Conservation (phyloP, 2,329 filamentous ascomycete species). For the Penicillium sumatraense region DNA sequence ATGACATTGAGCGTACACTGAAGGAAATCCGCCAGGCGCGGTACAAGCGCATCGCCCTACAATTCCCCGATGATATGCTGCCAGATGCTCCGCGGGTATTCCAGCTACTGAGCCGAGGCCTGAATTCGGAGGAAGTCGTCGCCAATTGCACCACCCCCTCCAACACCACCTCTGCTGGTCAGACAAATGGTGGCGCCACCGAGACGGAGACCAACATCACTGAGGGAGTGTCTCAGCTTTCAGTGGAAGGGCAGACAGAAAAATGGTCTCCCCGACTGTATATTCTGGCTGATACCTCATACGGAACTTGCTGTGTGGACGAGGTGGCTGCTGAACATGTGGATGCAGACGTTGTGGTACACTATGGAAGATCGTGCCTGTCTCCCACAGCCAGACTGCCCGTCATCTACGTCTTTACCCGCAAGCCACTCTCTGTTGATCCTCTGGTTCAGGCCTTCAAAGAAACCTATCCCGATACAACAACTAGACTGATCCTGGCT, state of each 20-base stretch:
- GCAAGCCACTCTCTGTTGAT: conserved; percentile 67
- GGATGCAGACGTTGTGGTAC: conserved; percentile 86
- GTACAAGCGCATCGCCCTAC: conserved; percentile 82
- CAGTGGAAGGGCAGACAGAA: conserved; percentile 25
- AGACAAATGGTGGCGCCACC: conserved; percentile 14
- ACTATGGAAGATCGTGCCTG: conserved; percentile 90
- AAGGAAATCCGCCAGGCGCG: conserved; percentile 71
- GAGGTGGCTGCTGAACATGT: conserved; percentile 96
- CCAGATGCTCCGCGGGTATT: conserved; percentile 82
- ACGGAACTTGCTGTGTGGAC: conserved; percentile 95
- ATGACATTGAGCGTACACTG: conserved; percentile 83
- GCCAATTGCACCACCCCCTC: conserved; percentile 17
- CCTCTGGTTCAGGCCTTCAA: conserved; percentile 66
- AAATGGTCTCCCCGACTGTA: conserved; percentile 60
- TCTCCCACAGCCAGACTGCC: conserved; percentile 87
- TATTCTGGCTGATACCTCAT: conserved; percentile 93
- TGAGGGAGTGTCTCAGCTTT: conserved; percentile 33
- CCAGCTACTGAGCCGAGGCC: conserved; percentile 62
- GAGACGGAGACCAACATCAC: conserved; percentile 19
- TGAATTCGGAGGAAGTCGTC: conserved; percentile 41
- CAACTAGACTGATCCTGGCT: conserved; percentile 74
- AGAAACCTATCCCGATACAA: conserved; percentile 67
- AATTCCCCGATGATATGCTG: conserved; percentile 94
- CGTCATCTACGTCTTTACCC: conserved; percentile 89
- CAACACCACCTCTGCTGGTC: conserved; percentile 17